Conservation (phyloP, 2,329 filamentous ascomycete species). For the Neopestalotiopsis clavispora region DNA sequence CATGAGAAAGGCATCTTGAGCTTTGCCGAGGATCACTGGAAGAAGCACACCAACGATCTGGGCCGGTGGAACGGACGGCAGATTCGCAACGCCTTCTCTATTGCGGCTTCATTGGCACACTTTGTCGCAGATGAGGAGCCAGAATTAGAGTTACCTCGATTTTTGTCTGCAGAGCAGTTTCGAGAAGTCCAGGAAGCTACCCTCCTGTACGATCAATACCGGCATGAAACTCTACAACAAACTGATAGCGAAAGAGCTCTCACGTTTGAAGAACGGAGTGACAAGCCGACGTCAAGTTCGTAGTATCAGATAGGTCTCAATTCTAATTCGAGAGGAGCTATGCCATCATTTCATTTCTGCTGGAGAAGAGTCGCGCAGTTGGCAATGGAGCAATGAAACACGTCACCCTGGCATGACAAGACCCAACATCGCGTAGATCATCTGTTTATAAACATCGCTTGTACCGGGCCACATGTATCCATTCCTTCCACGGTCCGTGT, state of each 20-base stretch:
- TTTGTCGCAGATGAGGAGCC: slow-evolving; percentile 37
- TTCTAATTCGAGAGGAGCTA: no score
- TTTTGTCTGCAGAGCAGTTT: slow-evolving; percentile 43
- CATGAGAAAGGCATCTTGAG: background rate
- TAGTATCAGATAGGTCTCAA: no score
- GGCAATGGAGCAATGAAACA: no score
- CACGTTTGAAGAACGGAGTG: no score
- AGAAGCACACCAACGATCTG: slow-evolving; percentile 12
- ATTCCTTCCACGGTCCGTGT: background rate
- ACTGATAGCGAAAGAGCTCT: no score
- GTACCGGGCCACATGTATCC: background rate
- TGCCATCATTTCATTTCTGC: no score
- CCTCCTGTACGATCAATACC: slow-evolving; percentile 45
- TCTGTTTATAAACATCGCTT: background rate
- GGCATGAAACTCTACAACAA: slow-evolving; percentile 35
- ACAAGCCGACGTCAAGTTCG: no score
- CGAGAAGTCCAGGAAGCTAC: slow-evolving; percentile 48
- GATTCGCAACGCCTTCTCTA: slow-evolving; percentile 40
- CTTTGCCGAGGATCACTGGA: slow-evolving; percentile 28
- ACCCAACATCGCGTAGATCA: no score
- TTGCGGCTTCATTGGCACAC: slow-evolving; percentile 41
- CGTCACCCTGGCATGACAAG: no score
- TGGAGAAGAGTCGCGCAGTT: no score
- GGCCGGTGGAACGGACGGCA: slow-evolving; percentile 40
- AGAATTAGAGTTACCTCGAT: slow-evolving; percentile 34